phyloP scores from a whole-genome alignment of 257 asterid genomes.

The Cruciata laevipes region DNA sequence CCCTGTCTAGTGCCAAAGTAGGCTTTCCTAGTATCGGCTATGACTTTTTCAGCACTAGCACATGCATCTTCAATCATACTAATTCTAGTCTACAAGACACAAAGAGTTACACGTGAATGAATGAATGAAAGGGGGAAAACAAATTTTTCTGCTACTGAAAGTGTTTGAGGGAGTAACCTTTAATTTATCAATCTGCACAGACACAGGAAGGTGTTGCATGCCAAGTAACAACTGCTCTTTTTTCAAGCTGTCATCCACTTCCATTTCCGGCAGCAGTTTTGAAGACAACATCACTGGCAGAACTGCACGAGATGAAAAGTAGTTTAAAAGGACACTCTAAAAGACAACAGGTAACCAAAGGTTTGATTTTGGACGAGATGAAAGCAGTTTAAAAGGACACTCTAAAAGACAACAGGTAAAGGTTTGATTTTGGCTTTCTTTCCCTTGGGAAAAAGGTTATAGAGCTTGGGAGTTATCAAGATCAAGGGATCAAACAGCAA shows the following conservation, averaged over 20 bases:
- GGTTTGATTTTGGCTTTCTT: background rate
- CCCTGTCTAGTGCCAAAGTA: conserved; percentile 91
- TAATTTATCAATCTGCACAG: conserved; percentile 75
- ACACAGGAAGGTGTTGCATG: conserved; percentile 68
- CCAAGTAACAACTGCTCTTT: conserved; percentile 84
- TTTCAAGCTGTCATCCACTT: conserved; percentile 74
- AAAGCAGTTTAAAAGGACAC: too few relatives aligned
- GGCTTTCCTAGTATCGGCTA: conserved; percentile 85
- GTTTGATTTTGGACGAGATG: too few relatives aligned
- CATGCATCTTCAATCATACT: conserved; percentile 91
- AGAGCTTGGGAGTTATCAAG: background rate
- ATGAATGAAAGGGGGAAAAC: background rate
- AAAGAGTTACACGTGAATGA: conserved; percentile 16
- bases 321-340: background rate
- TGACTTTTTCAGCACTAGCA: conserved; percentile 94
- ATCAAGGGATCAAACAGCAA: background rate
- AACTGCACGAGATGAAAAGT: conserved; percentile 41
- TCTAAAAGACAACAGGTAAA: background rate
- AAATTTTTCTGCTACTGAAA: background rate
- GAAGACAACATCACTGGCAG: conserved; percentile 97
- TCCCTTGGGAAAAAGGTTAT: background rate
- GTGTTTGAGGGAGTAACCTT: conserved; percentile 37
- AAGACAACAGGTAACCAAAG: too few relatives aligned
- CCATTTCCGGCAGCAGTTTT: conserved; percentile 95
- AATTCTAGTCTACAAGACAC: conserved; percentile 58